Conservation (phyloP, 495 filamentous ascomycete species). For the Oleoguttula mirabilis region DNA sequence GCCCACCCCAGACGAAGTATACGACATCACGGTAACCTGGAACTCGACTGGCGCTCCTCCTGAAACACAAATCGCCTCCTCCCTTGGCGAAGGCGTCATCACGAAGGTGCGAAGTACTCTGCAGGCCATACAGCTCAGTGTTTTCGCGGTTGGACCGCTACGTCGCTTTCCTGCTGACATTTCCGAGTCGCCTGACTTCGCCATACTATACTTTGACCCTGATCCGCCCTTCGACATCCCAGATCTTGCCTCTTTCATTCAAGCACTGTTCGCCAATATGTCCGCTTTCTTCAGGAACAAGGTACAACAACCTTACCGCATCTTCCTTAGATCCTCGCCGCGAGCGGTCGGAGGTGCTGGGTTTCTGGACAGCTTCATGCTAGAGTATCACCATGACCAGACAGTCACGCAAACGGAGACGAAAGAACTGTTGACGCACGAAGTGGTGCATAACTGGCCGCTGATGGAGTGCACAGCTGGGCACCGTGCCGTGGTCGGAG, state of each 20-base stretch:
- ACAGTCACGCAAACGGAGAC: not conserved
- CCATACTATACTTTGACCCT: constrained; percentile 1
- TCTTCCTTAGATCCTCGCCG: not conserved
- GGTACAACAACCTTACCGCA: not conserved
- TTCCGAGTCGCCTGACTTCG: not conserved
- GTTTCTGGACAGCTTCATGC: constrained; percentile 1
- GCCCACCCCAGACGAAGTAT: not conserved
- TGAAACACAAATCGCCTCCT: constrained; percentile 1
- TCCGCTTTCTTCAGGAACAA: not conserved
- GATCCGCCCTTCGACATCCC: not conserved
- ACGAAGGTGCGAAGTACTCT: not conserved
- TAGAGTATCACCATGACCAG: not conserved
- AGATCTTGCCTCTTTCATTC: not conserved
- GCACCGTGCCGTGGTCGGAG: too few relatives aligned
- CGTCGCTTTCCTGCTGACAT: not conserved
- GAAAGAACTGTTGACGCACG: constrained; percentile 1
- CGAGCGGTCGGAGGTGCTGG: constrained; percentile 1
- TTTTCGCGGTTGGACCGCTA: constrained; percentile 2
- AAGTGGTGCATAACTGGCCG: constrained; percentile 5
- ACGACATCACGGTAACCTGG: constrained; percentile 1
- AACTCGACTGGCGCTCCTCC: not conserved
- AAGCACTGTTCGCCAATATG: not conserved
- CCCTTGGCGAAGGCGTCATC: not conserved
- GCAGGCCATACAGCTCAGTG: not conserved
- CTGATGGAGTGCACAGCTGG: too few relatives aligned